Evolutionary conservation across 2,329 filamentous ascomycete species (phyloP).

Genomic region (Colletotrichum spaethianum): DNA sequence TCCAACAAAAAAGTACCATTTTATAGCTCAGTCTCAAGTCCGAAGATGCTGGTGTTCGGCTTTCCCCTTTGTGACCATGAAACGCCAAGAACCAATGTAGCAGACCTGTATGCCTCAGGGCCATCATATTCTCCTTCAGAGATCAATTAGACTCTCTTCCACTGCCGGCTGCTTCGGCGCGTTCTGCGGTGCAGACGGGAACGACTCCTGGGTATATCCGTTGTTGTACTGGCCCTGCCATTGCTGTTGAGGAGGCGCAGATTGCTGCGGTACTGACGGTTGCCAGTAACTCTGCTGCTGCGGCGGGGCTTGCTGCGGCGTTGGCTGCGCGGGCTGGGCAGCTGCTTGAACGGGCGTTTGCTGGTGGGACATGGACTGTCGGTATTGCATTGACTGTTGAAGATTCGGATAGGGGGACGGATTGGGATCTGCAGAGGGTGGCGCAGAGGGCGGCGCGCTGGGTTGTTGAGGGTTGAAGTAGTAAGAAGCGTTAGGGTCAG

Average conservation of each 20-base stretch:
- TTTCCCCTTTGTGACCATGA: constrained; percentile 27
- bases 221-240: constrained; percentile 47
- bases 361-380: constrained; percentile 56
- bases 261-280: constrained; percentile 50
- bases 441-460: constrained; percentile 47
- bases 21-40: constrained; percentile 30
- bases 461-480: constrained; percentile 66
- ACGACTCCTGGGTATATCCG: constrained; percentile 72
- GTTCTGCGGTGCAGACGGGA: constrained; percentile 77
- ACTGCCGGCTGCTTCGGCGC: constrained; percentile 70
- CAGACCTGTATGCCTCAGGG: constrained; percentile 25
- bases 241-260: constrained; percentile 46
- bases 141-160: constrained; percentile 86
- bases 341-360: constrained; percentile 49
- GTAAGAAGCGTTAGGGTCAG: constrained; percentile 70
- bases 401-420: constrained; percentile 69
- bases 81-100: constrained; percentile 33
- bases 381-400: constrained; percentile 62
- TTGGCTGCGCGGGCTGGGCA: constrained; percentile 54
- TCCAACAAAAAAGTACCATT: constrained; percentile 30
- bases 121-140: constrained; percentile 58
- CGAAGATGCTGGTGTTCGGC: constrained; percentile 22
- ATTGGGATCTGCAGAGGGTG: constrained; percentile 56
- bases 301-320: constrained; percentile 44
- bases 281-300: constrained; percentile 53